These are phyloP conservation scores for Rhazya stricta DNA, from an alignment of 257 asterid genomes.

Conservation along the genomic window DNA sequence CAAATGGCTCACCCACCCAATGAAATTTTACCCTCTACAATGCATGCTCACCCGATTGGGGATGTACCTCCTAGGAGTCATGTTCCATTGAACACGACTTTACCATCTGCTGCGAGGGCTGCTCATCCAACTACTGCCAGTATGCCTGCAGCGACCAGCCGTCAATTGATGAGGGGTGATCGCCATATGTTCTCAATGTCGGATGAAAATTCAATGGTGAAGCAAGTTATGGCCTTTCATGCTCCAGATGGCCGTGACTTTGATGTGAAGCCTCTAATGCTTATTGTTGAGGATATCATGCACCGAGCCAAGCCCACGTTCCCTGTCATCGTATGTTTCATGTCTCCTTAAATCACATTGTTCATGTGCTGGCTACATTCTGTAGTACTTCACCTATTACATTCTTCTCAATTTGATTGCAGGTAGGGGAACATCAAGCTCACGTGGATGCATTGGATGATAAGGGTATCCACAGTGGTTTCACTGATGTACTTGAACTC, in stretches of 20 bases:
- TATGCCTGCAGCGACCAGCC: slow-evolving; percentile 19
- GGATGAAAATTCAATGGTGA: slow-evolving; percentile 52
- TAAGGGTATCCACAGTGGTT: slow-evolving; percentile 28
- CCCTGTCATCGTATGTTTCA: slow-evolving; percentile 12
- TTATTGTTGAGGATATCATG: slow-evolving; percentile 56
- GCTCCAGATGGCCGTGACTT: slow-evolving; percentile 50
- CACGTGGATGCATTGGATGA: slow-evolving; percentile 33
- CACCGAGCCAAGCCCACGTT: slow-evolving; percentile 33
- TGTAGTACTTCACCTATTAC: not conserved
- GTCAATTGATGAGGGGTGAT: slow-evolving; percentile 30
- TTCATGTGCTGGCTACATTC: not conserved
- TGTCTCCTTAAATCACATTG: not conserved
- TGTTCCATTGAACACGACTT: not conserved
- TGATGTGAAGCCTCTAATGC: slow-evolving; percentile 49
- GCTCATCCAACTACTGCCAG: slow-evolving; percentile 1
- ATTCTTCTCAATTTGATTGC: slow-evolving; percentile 1
- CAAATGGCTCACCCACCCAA: not conserved
- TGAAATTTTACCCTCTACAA: not conserved
- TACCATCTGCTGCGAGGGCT: slow-evolving; percentile 3
- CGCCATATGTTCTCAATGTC: slow-evolving; percentile 36
- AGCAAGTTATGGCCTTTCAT: slow-evolving; percentile 44
- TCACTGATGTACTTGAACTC: slow-evolving; percentile 40
- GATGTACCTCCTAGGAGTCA: slow-evolving; percentile 7
- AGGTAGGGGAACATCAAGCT: slow-evolving; percentile 27
- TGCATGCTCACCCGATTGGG: slow-evolving; percentile 14